Evolutionary conservation across 2,329 filamentous ascomycete species (phyloP), one percentile per base, ranked within the genome.

Genomic region (Aureobasidium lini): DNA sequence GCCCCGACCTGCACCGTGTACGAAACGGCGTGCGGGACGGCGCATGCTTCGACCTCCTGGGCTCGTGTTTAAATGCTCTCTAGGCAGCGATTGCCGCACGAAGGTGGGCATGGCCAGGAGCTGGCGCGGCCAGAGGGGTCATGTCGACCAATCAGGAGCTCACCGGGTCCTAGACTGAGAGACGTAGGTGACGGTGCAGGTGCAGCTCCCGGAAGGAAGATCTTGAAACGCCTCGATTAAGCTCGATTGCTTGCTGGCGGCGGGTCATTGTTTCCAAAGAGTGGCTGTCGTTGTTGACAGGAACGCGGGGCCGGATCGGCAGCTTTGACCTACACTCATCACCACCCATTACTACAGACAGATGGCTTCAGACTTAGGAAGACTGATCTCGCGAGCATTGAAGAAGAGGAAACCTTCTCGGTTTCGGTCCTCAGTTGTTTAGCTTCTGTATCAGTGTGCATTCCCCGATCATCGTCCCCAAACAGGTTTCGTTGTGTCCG

Each of bases 261-360:
- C 47, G 47, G 46, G 46, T 43, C 39, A 59, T 59, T 43, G 57
- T 53, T 52, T 49, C 47, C 31, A 40, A 44, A 44, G 32, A 52
- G 40, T 56, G 40, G 40, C 39, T 37, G 31, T 18, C 34, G 46
- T 52, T 44, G 39, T 43, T 57, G 43, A 48, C 43, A 48, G 48
- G 39, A 59, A 31, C 57, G 57, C 39, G 57, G 57, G 57, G 57
- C 57, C 57, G 57, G 57, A 59, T 53, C 57, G 16, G 32, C 57
- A 50, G 34, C 54, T 58, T 47, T 31, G 48, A 52, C 48, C 48
- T 49, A 40, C 36, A 39, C 23, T 39, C 37, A 39, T 54, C 34
- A 46, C 8, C 29, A n/a, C 18, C 29, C 40, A 46, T 28, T 16
- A 56, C 32, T 31, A 44, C 11, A 29, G 32, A 32, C 8, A 44